Conservation (phyloP, 2,329 filamentous ascomycete genomes). For the Dothistroma septosporum region DNA sequence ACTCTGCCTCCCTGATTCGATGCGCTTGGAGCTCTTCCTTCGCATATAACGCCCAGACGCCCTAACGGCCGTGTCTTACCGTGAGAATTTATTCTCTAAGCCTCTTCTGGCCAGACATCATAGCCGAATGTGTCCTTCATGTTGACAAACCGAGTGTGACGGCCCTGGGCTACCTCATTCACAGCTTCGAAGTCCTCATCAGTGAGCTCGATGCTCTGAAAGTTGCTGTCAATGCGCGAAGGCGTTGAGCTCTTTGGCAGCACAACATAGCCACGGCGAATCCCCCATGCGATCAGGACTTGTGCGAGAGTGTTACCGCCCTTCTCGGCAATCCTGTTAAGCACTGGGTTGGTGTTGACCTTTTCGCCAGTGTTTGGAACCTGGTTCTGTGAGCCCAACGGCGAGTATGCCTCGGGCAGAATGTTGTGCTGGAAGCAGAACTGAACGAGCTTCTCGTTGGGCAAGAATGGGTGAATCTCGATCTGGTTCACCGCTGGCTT, state of each 20-base stretch:
- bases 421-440: conserved; percentile 58
- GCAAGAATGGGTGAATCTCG: conserved; percentile 55
- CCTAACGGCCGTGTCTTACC: neutral
- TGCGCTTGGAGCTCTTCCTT: neutral
- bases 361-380: conserved; percentile 65
- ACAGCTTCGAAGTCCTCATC: conserved; percentile 55
- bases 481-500: conserved; percentile 45
- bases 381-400: conserved; percentile 65
- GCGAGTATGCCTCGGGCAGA: conserved; percentile 51
- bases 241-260: conserved; percentile 68
- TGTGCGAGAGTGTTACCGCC: conserved; percentile 57
- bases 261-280: conserved; percentile 62
- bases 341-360: conserved; percentile 55
- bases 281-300: conserved; percentile 62
- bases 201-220: conserved; percentile 56
- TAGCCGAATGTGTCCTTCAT: conserved; percentile 79
- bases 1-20: neutral
- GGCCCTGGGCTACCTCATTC: conserved; percentile 60
- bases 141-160: conserved; percentile 70
- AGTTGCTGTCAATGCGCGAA: conserved; percentile 64
- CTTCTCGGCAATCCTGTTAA: conserved; percentile 57
- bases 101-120: conserved; percentile 53
- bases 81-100: neutral
- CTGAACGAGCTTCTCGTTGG: conserved; percentile 57
- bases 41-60: neutral